These are phyloP conservation scores for Ceriops tagal DNA, from an alignment of 345 rosid genomes.

Conservation along the genomic window DNA sequence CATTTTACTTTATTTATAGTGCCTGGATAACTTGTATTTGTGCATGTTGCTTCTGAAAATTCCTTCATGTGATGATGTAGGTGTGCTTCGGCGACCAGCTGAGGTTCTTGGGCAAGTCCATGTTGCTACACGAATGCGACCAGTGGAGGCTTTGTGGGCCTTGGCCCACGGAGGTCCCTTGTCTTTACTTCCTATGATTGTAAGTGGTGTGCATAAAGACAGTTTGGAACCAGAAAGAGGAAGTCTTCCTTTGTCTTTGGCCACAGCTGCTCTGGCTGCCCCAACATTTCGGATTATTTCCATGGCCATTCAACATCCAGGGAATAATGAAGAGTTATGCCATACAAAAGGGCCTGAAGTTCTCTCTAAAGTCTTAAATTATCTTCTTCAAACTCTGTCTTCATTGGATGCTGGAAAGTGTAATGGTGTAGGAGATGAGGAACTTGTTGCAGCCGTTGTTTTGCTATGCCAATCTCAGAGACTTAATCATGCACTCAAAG, in stretches of 20 bases:
- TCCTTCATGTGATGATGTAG: slow-evolving; percentile 38
- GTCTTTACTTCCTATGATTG: slow-evolving; percentile 85
- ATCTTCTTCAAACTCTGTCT: slow-evolving; percentile 80
- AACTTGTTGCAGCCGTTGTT: slow-evolving; percentile 95
- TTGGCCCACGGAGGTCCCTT: slow-evolving; percentile 94
- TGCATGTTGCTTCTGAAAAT: slow-evolving; percentile 15
- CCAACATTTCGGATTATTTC: slow-evolving; percentile 84
- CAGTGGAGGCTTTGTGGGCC: slow-evolving; percentile 95
- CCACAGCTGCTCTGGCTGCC: slow-evolving; percentile 77
- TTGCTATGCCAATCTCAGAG: slow-evolving; percentile 87
- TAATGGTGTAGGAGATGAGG: slow-evolving; percentile 82
- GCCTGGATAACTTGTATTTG: slow-evolving; percentile 12
- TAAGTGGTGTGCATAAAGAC: slow-evolving; percentile 64
- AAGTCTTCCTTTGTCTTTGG: slow-evolving; percentile 49
- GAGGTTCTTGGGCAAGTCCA: slow-evolving; percentile 99
- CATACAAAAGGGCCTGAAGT: slow-evolving; percentile 82
- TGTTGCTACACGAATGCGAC: slow-evolving; percentile 81
- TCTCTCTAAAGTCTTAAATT: slow-evolving; percentile 76
- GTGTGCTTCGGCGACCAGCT: slow-evolving; percentile 80
- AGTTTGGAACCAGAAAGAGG: slow-evolving; percentile 77
- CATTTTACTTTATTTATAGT: slow-evolving; percentile 5
- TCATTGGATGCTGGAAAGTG: slow-evolving; percentile 52
- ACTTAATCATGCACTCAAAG: slow-evolving; percentile 81
- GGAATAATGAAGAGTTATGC: slow-evolving; percentile 85
- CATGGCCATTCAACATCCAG: slow-evolving; percentile 74